These are phyloP conservation scores for Proliferodiscus dingleyae DNA, from an alignment of 2,329 filamentous ascomycete species.

Conservation along the genomic window DNA sequence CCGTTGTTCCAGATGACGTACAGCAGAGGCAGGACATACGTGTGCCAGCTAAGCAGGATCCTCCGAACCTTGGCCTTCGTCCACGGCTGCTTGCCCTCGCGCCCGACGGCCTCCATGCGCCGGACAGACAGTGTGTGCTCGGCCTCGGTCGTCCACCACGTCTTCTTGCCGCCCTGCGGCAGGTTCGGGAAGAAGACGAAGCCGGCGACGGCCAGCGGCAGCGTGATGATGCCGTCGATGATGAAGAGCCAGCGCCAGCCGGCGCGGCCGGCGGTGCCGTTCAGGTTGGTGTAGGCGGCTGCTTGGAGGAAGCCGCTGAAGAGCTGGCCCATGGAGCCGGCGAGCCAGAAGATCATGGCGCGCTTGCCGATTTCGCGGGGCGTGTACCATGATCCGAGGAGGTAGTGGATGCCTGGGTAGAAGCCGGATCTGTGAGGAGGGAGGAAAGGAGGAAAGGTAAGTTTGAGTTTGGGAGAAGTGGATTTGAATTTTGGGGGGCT, in stretches of 20 bases:
- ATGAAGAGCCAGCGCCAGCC: constrained; percentile 45
- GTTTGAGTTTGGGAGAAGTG: background rate
- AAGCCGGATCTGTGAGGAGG: constrained; percentile 36
- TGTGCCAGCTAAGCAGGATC: constrained; percentile 37
- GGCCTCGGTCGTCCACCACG: constrained; percentile 25
- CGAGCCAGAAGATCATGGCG: constrained; percentile 53
- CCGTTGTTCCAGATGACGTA: constrained; percentile 39
- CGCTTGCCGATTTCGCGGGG: constrained; percentile 36
- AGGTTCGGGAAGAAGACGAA: constrained; percentile 32
- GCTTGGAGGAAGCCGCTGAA: constrained; percentile 41
- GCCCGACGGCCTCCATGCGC: constrained; percentile 31
- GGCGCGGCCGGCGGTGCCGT: constrained; percentile 33
- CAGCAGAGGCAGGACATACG: constrained; percentile 33
- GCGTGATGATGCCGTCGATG: constrained; percentile 34
- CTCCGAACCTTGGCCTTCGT: constrained; percentile 31
- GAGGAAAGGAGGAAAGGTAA: too few species aligned
- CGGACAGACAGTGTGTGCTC: constrained; percentile 23
- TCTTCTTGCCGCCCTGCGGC: constrained; percentile 33
- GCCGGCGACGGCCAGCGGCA: constrained; percentile 29
- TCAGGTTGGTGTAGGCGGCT: constrained; percentile 37
- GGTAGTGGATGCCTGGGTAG: constrained; percentile 47
- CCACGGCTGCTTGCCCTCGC: constrained; percentile 35
- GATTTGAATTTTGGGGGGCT: constrained; percentile 4
- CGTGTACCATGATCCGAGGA: constrained; percentile 54
- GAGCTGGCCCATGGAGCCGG: constrained; percentile 48